Evolutionary conservation across 1,284 basidiomycete genomes (phyloP), one percentile per base, ranked within the genome.

Genomic region (Erythrobasidium hasegawianum): DNA sequence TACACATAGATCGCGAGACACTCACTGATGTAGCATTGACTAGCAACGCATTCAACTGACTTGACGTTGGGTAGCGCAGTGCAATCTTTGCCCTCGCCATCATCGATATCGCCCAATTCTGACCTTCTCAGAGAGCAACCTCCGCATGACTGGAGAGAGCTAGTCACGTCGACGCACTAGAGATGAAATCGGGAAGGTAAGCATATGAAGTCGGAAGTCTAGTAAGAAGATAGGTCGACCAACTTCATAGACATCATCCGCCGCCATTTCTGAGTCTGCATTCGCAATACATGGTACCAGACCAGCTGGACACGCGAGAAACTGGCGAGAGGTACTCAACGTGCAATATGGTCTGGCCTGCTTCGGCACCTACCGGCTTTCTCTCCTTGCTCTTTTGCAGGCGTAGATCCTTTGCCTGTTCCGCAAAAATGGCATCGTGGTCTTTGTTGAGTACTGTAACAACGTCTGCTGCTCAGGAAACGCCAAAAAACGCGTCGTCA

Each of bases 251-350:
- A 64, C 61, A 49, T 64, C 61, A 20, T 64, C 61, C 45, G 7
- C 43, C 38, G 49, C 13, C 52, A 53, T 47, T n/a, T 64, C 61
- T 26, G 61, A 22, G 29, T 64, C 61, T 2, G 61, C 52, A 41
- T 64, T 50, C 18, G 61, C 55, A 14, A 65, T 29, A 45, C 62
- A 65, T 7, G 62, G 62, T 18, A 58, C 57, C 43, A 65, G 20
- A n/a, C 62, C 62, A 27, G 62, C 41, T n/a, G 62, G 62, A 20
- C 62, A 65, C 9, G 62, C 62, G 13, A 65, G 62, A 47, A 58
- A 65, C 62, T 65, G 61, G 33, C 22, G 18, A 59, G 16, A 3
- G 29, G 39, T 7, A 16, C 29, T 29, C 18, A 13, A 16, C 16
- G 11, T 20, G 14, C n/a, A 26, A 26, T 47, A 47, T n/a, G 43